Conservation (phyloP, 768 basidiomycete species). For the Kwoniella pini region DNA sequence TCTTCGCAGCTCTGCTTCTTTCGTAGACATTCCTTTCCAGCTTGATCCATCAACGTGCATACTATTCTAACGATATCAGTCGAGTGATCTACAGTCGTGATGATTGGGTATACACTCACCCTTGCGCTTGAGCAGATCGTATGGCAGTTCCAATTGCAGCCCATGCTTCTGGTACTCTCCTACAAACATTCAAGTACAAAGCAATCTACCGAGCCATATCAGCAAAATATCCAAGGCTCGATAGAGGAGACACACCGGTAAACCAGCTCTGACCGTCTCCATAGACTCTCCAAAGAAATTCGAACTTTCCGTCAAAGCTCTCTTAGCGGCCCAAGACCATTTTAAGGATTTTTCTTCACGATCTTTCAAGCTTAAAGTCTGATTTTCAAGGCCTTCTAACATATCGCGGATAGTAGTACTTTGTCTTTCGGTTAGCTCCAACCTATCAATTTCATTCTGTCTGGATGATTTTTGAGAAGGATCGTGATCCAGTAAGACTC, state of each 20-base stretch:
- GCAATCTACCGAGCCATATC: slow-evolving; percentile 18
- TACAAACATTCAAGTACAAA: slow-evolving; percentile 25
- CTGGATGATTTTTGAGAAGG: background rate
- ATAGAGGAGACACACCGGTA: slow-evolving; percentile 20
- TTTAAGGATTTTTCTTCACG: slow-evolving; percentile 21
- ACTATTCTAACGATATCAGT: background rate
- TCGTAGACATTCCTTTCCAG: slow-evolving; percentile 25
- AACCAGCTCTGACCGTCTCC: slow-evolving; percentile 31
- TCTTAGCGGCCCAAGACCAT: slow-evolving; percentile 35
- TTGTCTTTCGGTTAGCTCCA: slow-evolving; percentile 1
- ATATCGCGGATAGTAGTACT: background rate
- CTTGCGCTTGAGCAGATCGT: slow-evolving; percentile 33
- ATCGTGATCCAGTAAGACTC: slow-evolving; percentile 29
- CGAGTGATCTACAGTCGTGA: background rate
- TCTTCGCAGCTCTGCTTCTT: slow-evolving; percentile 34
- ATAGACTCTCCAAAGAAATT: slow-evolving; percentile 36
- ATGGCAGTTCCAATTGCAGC: slow-evolving; percentile 25
- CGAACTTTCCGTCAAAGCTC: slow-evolving; percentile 24
- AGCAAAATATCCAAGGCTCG: background rate
- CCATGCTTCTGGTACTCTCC: slow-evolving; percentile 36
- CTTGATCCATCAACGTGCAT: slow-evolving; percentile 32
- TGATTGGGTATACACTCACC: slow-evolving; percentile 13
- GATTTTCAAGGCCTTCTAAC: slow-evolving; percentile 4
- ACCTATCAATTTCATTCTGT: background rate
- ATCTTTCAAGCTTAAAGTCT: slow-evolving; percentile 15